Base-by-base conservation (phyloP, 2,329 filamentous ascomycete genomes). In the Hypoxylon sp. region DNA sequence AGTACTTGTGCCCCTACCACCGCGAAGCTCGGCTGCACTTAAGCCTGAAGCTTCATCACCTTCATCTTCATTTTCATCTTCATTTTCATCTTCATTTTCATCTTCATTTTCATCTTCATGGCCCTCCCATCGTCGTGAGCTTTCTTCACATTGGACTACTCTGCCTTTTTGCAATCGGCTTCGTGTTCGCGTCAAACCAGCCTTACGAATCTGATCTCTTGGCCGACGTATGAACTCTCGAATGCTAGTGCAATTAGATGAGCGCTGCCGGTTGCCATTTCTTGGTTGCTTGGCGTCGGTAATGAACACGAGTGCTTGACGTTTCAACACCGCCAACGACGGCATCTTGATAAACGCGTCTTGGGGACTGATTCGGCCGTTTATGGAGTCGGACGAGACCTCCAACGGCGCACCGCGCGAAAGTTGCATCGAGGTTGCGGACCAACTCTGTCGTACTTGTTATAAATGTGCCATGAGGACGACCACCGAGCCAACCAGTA, bases 191-290 rank as follows among this genome's bases (percentile, higher is more conserved):
- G 57, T 47, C 14, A 62, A 57, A 39, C 61, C n/a, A 44, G 63
- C 61, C 55, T 71, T 63, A 52, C 66, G 60, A 62, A 59, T 59
- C 54, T 71, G 69, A 5, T 73, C 70, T 62, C 71, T 75, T 59
- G 75, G 71, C 42, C 71, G 64, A 48, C 60, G 71, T 55, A 77
- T 74, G 17, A 76, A 48, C 24, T 69, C 70, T 66, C 74, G 74
- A 48, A 77, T 68, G 53, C 59, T 61, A 59, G 50, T 68, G 69
- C 63, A 66, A 35, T 69, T 64, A 63, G 58, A 66, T 66, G 62
- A 66, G 3, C 22, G 37, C 55, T 59, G 60, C 58, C 48, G 50
- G 57, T 44, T 58, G 50, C 59, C 63, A 66, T 60, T 51, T 63
- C 67, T 70, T 62, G 63, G 50, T 54, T 70, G 68, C 53, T 67